Conservation (phyloP, 2,329 filamentous ascomycete species). For the Mollisiaceae sp. region DNA sequence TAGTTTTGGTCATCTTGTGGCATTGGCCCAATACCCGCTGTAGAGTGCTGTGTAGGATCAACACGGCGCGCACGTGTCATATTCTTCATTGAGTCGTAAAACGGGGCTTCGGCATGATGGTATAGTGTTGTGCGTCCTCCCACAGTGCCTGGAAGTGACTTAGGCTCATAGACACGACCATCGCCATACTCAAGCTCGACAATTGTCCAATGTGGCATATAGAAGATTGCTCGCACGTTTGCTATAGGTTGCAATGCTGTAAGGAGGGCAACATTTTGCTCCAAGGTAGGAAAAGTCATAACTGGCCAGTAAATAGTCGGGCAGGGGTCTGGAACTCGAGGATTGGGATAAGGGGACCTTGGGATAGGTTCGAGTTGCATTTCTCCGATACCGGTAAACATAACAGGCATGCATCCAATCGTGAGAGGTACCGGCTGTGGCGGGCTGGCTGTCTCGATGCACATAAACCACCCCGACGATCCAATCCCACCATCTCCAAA, state of each 20-base stretch:
- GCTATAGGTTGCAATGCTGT: slow-evolving; percentile 27
- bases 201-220: slow-evolving; percentile 30
- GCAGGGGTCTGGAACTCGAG: slow-evolving; percentile 27
- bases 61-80: slow-evolving; percentile 25
- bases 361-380: slow-evolving; percentile 23
- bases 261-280: slow-evolving; percentile 26
- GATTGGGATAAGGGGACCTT: slow-evolving; percentile 24
- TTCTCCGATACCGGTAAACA: slow-evolving; percentile 29
- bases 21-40: slow-evolving; percentile 22
- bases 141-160: slow-evolving; percentile 29
- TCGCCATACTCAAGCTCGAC: slow-evolving; percentile 28
- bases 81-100: slow-evolving; percentile 28
- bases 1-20: slow-evolving; percentile 29
- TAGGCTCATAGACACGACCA: slow-evolving; percentile 27
- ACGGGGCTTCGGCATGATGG: slow-evolving; percentile 25
- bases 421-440: slow-evolving; percentile 30
- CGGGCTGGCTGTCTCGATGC: slow-evolving; percentile 29
- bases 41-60: slow-evolving; percentile 21
- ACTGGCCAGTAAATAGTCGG: slow-evolving; percentile 23
- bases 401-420: slow-evolving; percentile 27
- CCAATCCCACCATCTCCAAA: slow-evolving; percentile 46
- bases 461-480: slow-evolving; percentile 26
- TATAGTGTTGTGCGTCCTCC: slow-evolving; percentile 28
- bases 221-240: slow-evolving; percentile 26
- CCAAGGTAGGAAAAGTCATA: slow-evolving; percentile 26